These are phyloP conservation scores for Orbilia javanica DNA, from an alignment of 2,329 filamentous ascomycete species.

Conservation along the genomic window DNA sequence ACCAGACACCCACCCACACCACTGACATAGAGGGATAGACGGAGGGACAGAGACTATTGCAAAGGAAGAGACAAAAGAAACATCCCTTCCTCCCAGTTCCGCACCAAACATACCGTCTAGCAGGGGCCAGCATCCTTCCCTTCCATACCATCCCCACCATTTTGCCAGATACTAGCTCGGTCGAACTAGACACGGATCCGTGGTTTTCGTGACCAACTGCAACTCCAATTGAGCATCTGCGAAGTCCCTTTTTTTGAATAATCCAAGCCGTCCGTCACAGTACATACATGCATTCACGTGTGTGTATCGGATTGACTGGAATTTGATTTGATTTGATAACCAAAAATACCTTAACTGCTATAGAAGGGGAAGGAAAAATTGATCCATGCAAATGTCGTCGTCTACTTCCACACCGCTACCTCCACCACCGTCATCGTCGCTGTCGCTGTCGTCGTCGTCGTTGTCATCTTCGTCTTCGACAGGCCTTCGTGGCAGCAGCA, in stretches of 20 bases:
- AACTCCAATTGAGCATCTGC: conserved; percentile 23
- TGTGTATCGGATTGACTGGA: background rate
- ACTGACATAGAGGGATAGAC: background rate
- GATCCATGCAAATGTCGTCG: background rate
- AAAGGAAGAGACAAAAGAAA: no score
- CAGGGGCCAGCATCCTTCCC: background rate
- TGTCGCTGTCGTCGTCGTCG: no score
- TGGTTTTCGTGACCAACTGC: conserved; percentile 23
- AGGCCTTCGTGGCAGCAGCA: conserved; percentile 32
- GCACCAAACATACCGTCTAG: no score
- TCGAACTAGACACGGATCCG: conserved; percentile 20
- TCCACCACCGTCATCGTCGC: background rate
- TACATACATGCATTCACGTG: background rate
- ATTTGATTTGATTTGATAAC: conserved; percentile 1
- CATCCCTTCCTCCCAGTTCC: background rate
- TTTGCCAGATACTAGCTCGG: background rate
- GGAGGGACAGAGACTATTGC: no score
- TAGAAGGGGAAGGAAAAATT: background rate
- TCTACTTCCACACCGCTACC: background rate
- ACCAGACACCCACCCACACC: background rate
- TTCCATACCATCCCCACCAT: conserved; percentile 10
- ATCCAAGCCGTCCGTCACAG: background rate
- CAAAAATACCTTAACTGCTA: background rate
- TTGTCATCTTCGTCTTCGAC: no score
- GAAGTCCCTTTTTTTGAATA: background rate